Evolutionary conservation across 805 yeast genomes (phyloP).

Genomic region (Ogataea parapolymorpha): DNA sequence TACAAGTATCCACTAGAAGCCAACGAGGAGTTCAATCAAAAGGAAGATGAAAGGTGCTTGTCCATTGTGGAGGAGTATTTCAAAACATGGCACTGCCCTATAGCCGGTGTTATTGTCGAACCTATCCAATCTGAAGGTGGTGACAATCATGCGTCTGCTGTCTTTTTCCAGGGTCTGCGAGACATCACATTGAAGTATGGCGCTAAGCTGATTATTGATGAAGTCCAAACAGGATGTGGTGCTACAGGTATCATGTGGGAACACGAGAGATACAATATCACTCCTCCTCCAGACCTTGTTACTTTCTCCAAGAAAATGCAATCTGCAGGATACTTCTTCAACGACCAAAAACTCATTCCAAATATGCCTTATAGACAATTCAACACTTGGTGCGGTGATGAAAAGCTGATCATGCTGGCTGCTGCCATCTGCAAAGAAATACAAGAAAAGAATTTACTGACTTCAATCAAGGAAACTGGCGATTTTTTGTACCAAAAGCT

Average conservation of each 20-base stretch:
- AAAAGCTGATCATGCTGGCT: slow-evolving; percentile 73
- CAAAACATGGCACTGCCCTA: slow-evolving; percentile 65
- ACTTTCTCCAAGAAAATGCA: slow-evolving; percentile 88
- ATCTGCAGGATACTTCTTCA: slow-evolving; percentile 84
- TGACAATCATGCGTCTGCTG: slow-evolving; percentile 78
- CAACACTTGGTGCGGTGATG: slow-evolving; percentile 94
- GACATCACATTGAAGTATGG: slow-evolving; percentile 69
- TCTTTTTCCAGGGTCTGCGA: slow-evolving; percentile 79
- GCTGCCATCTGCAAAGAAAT: slow-evolving; percentile 70
- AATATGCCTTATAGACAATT: slow-evolving; percentile 81
- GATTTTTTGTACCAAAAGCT: slow-evolving; percentile 59
- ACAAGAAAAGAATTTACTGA: slow-evolving; percentile 54
- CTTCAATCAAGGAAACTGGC: slow-evolving; percentile 60
- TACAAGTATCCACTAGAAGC: slow-evolving; percentile 75
- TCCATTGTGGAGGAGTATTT: slow-evolving; percentile 70
- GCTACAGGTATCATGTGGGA: slow-evolving; percentile 88
- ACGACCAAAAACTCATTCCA: slow-evolving; percentile 69
- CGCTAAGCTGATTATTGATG: slow-evolving; percentile 74
- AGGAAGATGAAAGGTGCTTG: slow-evolving; percentile 81
- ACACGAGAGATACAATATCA: slow-evolving; percentile 76
- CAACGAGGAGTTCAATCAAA: slow-evolving; percentile 73
- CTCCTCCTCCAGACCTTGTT: slow-evolving; percentile 77
- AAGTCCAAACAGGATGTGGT: slow-evolving; percentile 89
- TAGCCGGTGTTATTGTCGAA: slow-evolving; percentile 87
- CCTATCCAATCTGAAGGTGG: slow-evolving; percentile 94